Evolutionary conservation across 345 rosid genomes (phyloP), one percentile per base, ranked within the genome.

Genomic region (Hirschfeldia incana): DNA sequence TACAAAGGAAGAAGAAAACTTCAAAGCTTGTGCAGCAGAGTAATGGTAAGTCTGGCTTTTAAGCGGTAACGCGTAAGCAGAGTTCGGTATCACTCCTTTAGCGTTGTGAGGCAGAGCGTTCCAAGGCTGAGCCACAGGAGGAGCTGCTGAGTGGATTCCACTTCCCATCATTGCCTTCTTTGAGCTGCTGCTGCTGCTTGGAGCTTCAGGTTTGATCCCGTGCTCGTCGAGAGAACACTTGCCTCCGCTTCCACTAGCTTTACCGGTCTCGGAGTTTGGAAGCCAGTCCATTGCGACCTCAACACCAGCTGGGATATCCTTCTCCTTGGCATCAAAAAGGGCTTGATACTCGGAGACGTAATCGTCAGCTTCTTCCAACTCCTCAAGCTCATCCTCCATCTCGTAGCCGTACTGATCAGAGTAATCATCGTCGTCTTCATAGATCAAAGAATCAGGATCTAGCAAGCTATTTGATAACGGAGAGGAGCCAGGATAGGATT

Each of bases 201-300:
- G 3, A 33, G 30, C 69, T 74, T 74, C 82, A 10, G 75, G 65
- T 21, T 39, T 21, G 39, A 42, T 74, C 44, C 58, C 70, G 0
- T 51, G 32, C 3, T 49, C 57, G 33, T 28, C 75, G 80, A 8
- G 21, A 21, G 58, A 65, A 26, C 80, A 42, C 37, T 78, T 78
- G 69, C 32, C 32, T 21, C 57, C 65, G 76, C 74, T 81, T 74
- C 73, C 83, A 65, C 71, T 74, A 30, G 46, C 68, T 29, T 74
- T 34, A 44, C 4, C 11, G 0, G 60, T 1, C 16, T 53, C 60
- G 0, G 85, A 79, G 80, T 81, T 76, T 1, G 85, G 67, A 71
- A 89, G 85, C 89, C 87, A 86, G 51, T 97, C 93, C 74, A 94
- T 81, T 1, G 91, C 17, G 33, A 86, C 89, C 86, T 94, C 98